Percentiles rank a stretch among this genome's conserved stretches.
Conservation (phyloP, 1,284 basidiomycete genomes). For the Athelia psychrophila region DNA sequence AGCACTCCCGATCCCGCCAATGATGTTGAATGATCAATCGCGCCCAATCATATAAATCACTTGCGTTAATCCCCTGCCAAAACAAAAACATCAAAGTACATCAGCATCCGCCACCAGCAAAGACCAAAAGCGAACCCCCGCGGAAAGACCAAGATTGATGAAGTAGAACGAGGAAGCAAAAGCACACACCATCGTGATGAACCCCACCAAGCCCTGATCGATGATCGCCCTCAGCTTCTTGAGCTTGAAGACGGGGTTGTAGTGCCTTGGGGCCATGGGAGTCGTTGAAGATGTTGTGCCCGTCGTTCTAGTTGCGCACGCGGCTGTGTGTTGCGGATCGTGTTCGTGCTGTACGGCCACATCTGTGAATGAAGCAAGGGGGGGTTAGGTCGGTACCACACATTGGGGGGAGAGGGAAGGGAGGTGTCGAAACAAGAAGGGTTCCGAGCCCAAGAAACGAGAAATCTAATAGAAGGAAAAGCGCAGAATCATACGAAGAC, state of each 20-base stretch:
- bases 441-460: background rate
- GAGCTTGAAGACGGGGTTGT: background rate
- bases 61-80: too few relatives aligned
- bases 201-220: background rate
- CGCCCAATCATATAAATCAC: too few relatives aligned
- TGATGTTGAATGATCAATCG: too few relatives aligned
- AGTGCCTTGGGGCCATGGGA: conserved; percentile 14
- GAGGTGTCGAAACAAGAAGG: background rate
- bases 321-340: conserved; percentile 41
- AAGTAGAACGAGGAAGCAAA: too few relatives aligned
- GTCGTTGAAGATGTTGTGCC: conserved; percentile 48
- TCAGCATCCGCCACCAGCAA: too few relatives aligned
- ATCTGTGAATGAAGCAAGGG: conserved; percentile 33
- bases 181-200: too few relatives aligned
- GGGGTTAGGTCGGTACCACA: too few relatives aligned
- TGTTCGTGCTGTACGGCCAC: conserved; percentile 46
- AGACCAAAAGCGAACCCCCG: too few relatives aligned
- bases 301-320: conserved; percentile 47
- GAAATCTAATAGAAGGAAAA: background rate
- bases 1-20: too few relatives aligned
- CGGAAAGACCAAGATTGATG: too few relatives aligned
- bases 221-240: background rate
- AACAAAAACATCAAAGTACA: too few relatives aligned
- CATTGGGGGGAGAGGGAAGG: background rate
- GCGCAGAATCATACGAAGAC: background rate